Evolutionary conservation across 495 filamentous ascomycete genomes (phyloP), one percentile per base, ranked within the genome.

Genomic region (Emericellopsis terricola): DNA sequence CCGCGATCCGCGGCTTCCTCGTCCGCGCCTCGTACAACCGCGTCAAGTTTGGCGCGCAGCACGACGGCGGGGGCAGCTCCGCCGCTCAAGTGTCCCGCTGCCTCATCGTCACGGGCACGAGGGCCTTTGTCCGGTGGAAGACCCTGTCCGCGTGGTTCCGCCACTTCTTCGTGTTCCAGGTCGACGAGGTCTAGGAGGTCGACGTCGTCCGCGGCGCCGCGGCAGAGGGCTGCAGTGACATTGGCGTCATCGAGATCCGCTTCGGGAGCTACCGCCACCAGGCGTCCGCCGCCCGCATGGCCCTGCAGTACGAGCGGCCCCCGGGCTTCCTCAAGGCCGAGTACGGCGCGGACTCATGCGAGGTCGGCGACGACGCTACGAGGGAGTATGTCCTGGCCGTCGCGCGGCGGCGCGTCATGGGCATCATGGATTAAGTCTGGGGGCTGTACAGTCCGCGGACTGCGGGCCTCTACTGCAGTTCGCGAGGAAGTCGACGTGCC

Each of bases 211-310:
- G 19, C 4, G 29, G 14, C n/a, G 14, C 14, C 3, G 19, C 19
- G 15, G n/a, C n/a, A n/a, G n/a, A n/a, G n/a, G n/a, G n/a, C n/a
- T n/a, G n/a, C n/a, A n/a, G n/a, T n/a, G n/a, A n/a, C n/a, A n/a
- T n/a, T n/a, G n/a, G n/a, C n/a, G 19, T 38, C 4, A 21, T 38
- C 11, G 57, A 61, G 44, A 55, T 52, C 38, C 49, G 51, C 1
- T 62, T 64, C 31, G 60, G 52, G 2, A 59, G 55, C 20, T 62
- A 45, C 17, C 51, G 53, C 7, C 55, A 57, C 41, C 58, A 64
- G 45, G 46, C 56, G 4, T 52, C 59, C 40, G 47, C 48, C 0
- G 56, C 51, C 1, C 39, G 49, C 13, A 57, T 52, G 48, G 35
- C 56, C 1, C 40, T 61, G 2, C 20, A 42, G 1, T 39, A 49